Evolutionary conservation across 176 grass and related monocot genomes (phyloP), one percentile per base, ranked within the genome.

Genomic region (Bromus sterilis): DNA sequence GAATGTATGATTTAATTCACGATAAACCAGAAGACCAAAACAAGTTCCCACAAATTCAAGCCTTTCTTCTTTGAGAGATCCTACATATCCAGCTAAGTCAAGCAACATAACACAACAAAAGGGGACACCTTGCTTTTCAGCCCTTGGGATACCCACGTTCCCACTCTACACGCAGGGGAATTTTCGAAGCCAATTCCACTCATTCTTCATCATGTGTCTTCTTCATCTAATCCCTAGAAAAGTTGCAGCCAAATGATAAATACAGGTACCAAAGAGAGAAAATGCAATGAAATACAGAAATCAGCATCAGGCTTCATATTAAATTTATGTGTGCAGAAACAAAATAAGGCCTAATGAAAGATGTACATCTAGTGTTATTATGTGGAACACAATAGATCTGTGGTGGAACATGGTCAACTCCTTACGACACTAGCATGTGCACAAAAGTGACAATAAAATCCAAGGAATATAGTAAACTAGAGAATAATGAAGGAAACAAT

Each of bases 151-250:
- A 12, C n/a, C 32, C n/a, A 2, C 60, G 32, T 20, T 81, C 85
- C 71, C 51, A 1, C 62, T 57, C 75, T 87, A 37, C 35, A 37
- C 6, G 35, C 35, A 37, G 37, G 9, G 21, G 58, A 57, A 70
- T 73, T 51, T 14, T 26, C 8, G 39, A 55, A 11, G 4, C 69
- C 18, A 23, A 49, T n/a, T n/a, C n/a, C n/a, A n/a, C n/a, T 49
- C 66, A 71, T 32, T 82, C 75, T 68, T 66, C 64, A 1, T 67
- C 67, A 65, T 85, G 74, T 36, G n/a, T 35, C 85, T 5, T 75
- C 82, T 35, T 77, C 86, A 75, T 86, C 90, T 63, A 71, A 84
- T 80, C 61, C 83, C 73, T 89, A 74, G 24, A 78, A 77, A 63
- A 62, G 59, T 82, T 76, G 64, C 43, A 53, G 7, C 36, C 53